Evolutionary conservation across 2,329 filamentous ascomycete genomes (phyloP), one percentile per base, ranked within the genome.

Genomic region (Penicillium sp.): DNA sequence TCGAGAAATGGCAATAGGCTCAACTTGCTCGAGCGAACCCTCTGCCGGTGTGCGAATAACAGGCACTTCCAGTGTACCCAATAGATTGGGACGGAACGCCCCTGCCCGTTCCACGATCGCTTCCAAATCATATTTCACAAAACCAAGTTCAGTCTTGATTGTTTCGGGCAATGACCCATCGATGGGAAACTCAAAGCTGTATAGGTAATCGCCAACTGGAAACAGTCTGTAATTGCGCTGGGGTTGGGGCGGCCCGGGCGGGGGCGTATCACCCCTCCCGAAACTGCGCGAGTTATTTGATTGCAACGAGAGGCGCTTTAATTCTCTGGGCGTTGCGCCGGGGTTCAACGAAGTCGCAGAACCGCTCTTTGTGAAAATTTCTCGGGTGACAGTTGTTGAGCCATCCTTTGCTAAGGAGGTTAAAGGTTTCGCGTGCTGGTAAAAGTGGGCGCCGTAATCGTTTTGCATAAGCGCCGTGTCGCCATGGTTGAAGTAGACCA

Each of bases 1-100:
- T 21, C 93, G 85, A 66, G 91, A 94, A 71, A 97, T 97, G 11
- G 93, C 94, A 70, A 97, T 97, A 3, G 93, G 93, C 73, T 97
- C 93, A 29, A 93, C 90, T 76, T 92, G 92, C 76, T 97, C 93
- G 26, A 97, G 82, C 0, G 93, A 97, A 50, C 93, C 87, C 77
- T 96, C 92, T 53, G 94, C 88, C 0, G 93, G 93, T 3, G 95
- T 88, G 49, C 93, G 89, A 57, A 97, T 92, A 52, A 97, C 87
- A 8, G 85, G 86, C 3, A 97, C 88, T 75, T 97, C 93, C 74
- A 93, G 92, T 48, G 83, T 85, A 45, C 93, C 93, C 60, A 93
- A 85, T 2, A 97, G 82, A 68, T 97, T 97, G 2, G 92, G 90
- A 71, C 93, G 91, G 81, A 97, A 97, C 15, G 93, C 91, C 3